Evolutionary conservation across 139 green algal species (phyloP), one percentile per base, ranked within the genome.

Genomic region (Micractinium conductrix): DNA sequence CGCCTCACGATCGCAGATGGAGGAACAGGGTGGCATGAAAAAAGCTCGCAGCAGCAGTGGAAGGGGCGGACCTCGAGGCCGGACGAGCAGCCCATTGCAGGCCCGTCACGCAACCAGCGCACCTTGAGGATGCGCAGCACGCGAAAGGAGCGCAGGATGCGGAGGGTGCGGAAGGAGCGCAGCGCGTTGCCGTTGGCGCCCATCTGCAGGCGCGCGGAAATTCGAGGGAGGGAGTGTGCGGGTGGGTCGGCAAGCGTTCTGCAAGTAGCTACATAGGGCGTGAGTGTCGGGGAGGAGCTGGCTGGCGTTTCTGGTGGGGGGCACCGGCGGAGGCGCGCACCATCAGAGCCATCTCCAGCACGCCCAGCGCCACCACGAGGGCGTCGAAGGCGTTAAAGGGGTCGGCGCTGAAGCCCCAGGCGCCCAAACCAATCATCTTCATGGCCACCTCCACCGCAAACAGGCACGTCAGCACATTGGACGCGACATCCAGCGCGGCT

Each of bases 301-400:
- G 8, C 53, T 19, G 53, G 53, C 53, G 19, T 21, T 73, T 16
- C 65, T 14, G 4, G 21, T 42, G 35, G 14, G 33, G 37, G 37
- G 33, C 30, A 42, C 16, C 19, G 62, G 78, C n/a, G 35, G 37
- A 30, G 38, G 40, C 24, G n/a, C 62, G 62, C 72, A 92, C 86
- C 72, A 81, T 50, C 26, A 92, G 30, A 6, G 84, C 55, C 35
- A 92, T 76, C 43, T 93, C 85, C 30, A 90, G 48, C 40, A 86
- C 37, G 0, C 80, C 81, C 33, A 92, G 21, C 35, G 71, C 45
- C 19, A 97, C 94, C 9, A 97, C 90, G 10, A 93, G 37, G 4
- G 85, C 71, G 62, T 96, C 94, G 84, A 97, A 97, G n/a, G 94
- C 79, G 83, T 95, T 95, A 86, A 94, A 97, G 65, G 70, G 28